Evolutionary conservation across 306 rosid genomes (phyloP), one percentile per base, ranked within the genome.

Genomic region (Cyamopsis tetragonoloba): DNA sequence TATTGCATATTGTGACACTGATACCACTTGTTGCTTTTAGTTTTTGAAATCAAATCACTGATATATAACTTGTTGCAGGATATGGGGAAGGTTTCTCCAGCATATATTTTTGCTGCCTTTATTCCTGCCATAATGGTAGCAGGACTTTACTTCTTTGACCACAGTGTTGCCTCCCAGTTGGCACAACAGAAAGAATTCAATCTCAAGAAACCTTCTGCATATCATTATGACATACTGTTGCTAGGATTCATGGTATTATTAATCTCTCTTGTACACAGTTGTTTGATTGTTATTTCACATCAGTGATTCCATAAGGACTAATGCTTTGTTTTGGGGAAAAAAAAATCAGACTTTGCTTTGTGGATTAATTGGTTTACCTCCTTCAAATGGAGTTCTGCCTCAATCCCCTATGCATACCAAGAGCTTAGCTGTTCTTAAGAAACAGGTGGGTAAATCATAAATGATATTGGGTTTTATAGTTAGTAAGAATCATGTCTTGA

Each of bases 321-420:
- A 73, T 42, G 31, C 6, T 60, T 47, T 62, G 35, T 7, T 38
- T 24, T 51, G 23, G 24, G 6, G 23, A 15, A 53, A 62, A 59
- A 75, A 53, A 10, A 55, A 51, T 34, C 77, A 92, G 98, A 89
- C 96, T 5, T 74, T 92, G 77, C 86, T 92, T 57, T 92, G 96
- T 58, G 98, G 96, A 39, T 75, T 92, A 62, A 48, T 92, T 58
- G 98, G 96, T 20, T 66, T 92, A 22, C 96, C 98, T 35, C 96
- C 96, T 73, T 87, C 96, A 17, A 92, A 92, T 65, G 98, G 98
- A 37, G 98, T 89, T 56, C 71, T 92, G 31, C 98, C 98, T 23
- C 98, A 92, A 76, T 86, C 98, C 11, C 98, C 98, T 24, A 86
- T 92, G 98, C 98, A 92, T 82, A 82, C 96, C 15, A 89, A 87